A percentile compares a stretch with the other conserved stretches of the same genome.
These are phyloP conservation scores for Fragilaria crotonensis DNA, from an alignment of 108 stramenopile species.

Conservation along the genomic window DNA sequence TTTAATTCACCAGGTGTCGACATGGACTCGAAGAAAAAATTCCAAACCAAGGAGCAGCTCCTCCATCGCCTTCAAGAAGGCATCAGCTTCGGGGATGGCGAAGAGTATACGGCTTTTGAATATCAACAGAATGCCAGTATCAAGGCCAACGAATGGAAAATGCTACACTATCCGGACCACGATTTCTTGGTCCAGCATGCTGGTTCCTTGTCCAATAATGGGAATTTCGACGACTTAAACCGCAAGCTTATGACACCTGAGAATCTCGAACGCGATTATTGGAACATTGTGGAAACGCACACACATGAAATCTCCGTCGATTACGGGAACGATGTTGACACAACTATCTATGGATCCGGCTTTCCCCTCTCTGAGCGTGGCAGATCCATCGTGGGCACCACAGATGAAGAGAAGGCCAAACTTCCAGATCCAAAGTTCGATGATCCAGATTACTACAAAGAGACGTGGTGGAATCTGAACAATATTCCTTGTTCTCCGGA, in stretches of 20 bases:
- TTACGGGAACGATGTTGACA: slow-evolving; percentile 96
- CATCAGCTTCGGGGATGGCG: slow-evolving; percentile 89
- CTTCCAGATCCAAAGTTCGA: slow-evolving; percentile 73
- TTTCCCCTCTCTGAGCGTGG: slow-evolving; percentile 83
- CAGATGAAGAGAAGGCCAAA: slow-evolving; percentile 33
- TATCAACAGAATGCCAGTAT: slow-evolving; percentile 61
- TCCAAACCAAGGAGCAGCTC: slow-evolving; percentile 78
- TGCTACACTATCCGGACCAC: slow-evolving; percentile 43
- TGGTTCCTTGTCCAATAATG: not conserved
- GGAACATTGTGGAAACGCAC: slow-evolving; percentile 88
- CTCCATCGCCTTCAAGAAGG: slow-evolving; percentile 86
- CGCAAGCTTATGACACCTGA: slow-evolving; percentile 36
- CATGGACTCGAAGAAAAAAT: slow-evolving; percentile 46
- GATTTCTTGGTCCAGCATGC: slow-evolving; percentile 17
- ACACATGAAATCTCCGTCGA: slow-evolving; percentile 73
- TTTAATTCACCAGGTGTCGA: slow-evolving; percentile 38
- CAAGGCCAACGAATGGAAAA: slow-evolving; percentile 62
- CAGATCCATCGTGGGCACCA: slow-evolving; percentile 45
- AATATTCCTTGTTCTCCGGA: slow-evolving; percentile 87
- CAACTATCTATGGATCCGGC: slow-evolving; percentile 78
- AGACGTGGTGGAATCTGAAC: slow-evolving; percentile 98
- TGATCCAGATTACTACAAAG: slow-evolving; percentile 77
- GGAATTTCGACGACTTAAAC: slow-evolving; percentile 6
- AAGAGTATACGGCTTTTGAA: slow-evolving; percentile 67
- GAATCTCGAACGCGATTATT: slow-evolving; percentile 90